Evolutionary conservation across 371 early-diverging fungal genomes (phyloP), one percentile per base, ranked within the genome.

Genomic region (Parasitella parasitica): DNA sequence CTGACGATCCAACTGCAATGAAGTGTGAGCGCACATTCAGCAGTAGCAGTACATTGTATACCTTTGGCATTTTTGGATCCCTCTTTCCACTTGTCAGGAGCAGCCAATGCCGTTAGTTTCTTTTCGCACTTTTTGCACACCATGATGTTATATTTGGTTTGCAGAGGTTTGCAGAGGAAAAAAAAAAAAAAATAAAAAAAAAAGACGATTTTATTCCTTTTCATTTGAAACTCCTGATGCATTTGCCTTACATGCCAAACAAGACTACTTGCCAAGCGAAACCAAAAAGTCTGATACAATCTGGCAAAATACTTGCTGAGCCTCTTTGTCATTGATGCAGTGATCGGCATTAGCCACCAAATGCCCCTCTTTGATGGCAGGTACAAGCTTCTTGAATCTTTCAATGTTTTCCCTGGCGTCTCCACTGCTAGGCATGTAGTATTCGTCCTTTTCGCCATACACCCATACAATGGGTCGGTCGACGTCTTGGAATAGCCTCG

Each of bases 21-120:
- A 15, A 55, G 11, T 5, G 56, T n/a, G 20, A 1, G 11, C 15
- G 6, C 16, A 38, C 9, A 38, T 15, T 27, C 16, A 30, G 16
- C 11, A 26, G n/a, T 13, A 22, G 12, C 22, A 20, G 20, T 22
- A 16, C 18, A 26, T n/a, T n/a, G n/a, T n/a, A n/a, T 83, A 76
- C 82, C 76, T 32, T 59, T 57, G 22, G 78, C 65, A 56, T 88
- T 90, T 35, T 78, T 74, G 4, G 89, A 80, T 3, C 89, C 91
- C 38, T 87, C 89, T 54, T 88, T 89, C 89, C 89, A 90, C 50
- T 81, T 85, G 60, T 86, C 86, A 7, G 87, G 86, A 46, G 84
- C 82, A 38, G 85, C 83, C 30, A 89, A 73, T 54, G 78, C 79
- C 7, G 78, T 71, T 16, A 89, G 68, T 59, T 91, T 91, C 77